These are phyloP conservation scores for Reticulascus tulasneorum DNA, from an alignment of 2,329 filamentous ascomycete genomes.

Conservation along the genomic window DNA sequence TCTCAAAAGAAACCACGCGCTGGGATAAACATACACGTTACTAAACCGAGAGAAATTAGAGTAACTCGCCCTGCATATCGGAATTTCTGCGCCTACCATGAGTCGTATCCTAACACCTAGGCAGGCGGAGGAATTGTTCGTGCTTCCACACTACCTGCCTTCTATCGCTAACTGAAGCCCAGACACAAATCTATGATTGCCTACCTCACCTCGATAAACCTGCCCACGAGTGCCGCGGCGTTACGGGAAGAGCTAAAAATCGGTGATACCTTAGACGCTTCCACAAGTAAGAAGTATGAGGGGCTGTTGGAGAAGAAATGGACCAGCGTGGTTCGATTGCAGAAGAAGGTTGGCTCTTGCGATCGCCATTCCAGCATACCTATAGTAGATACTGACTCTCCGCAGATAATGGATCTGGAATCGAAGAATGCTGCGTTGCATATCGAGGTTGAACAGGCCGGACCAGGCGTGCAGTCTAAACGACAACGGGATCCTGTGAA, in stretches of 20 bases:
- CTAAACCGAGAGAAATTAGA: too few relatives aligned
- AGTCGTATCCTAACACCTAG: constrained; percentile 70
- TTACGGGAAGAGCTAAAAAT: constrained; percentile 74
- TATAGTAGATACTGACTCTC: neutral
- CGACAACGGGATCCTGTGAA: constrained; percentile 78
- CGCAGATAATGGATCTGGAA: constrained; percentile 89
- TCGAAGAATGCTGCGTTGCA: constrained; percentile 69
- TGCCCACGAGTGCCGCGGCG: constrained; percentile 64
- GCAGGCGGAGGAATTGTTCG: constrained; percentile 84
- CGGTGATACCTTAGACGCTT: constrained; percentile 66
- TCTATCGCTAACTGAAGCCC: constrained; percentile 16
- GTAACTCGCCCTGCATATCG: too few relatives aligned
- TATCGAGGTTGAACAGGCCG: constrained; percentile 78
- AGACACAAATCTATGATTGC: constrained; percentile 94
- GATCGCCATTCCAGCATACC: too few relatives aligned
- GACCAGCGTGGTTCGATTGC: constrained; percentile 90
- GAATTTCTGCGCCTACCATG: constrained; percentile 59
- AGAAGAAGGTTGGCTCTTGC: constrained; percentile 90
- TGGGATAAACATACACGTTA: too few relatives aligned
- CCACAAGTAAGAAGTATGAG: constrained; percentile 90
- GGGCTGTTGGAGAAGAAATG: constrained; percentile 95
- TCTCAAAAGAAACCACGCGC: too few relatives aligned
- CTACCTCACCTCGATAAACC: constrained; percentile 72
- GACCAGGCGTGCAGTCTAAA: constrained; percentile 68
- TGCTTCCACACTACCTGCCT: neutral